Base-by-base conservation (phyloP, 257 asterid genomes). In the Gentiana dahurica region DNA sequence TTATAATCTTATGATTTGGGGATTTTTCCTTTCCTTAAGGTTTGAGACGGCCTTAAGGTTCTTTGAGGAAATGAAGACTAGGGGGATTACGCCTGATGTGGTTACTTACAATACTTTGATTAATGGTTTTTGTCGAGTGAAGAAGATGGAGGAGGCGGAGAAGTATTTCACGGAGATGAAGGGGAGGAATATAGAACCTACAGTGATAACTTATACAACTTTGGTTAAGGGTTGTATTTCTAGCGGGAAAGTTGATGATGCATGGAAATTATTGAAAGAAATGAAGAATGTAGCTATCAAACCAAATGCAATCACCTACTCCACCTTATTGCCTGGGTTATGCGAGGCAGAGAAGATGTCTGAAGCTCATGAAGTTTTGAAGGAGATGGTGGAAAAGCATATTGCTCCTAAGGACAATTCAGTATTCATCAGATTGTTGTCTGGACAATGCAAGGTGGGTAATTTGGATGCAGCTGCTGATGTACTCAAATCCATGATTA, bases 21-120 rank as follows among this genome's bases (percentile, higher is more conserved):
- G 97, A 0, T 92, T 85, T 63, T 88, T 85, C 62, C 87, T 87
- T 32, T 79, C 93, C 0, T 78, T 76, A 8, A 81, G 76, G 47
- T 69, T 78, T 53, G 82, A 73, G 68, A 85, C 89, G 1, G 98
- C 87, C 0, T 60, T 68, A 53, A 81, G 95, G 66, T 92, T 83
- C 75, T 85, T 83, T 34, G 90, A 81, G 81, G 98, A 83, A 59
- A 92, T 88, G 98, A 87, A 85, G 77, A 68, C 78, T 36, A 79
- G 79, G 73, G 89, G 68, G 36, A 77, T 85, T 62, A 44, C 2
- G 35, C 98, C 94, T 0, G 83, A 88, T 68, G 84, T 66, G 53
- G 84, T 87, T 32, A 85, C 98, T 3, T 92, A 85, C 63, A 87
- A 85, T 15, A 87, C 95, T 1, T 62, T 92, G 86, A 88, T 88